Conservation (phyloP, 257 asterid genomes). For the Anisodus tanguticus region DNA sequence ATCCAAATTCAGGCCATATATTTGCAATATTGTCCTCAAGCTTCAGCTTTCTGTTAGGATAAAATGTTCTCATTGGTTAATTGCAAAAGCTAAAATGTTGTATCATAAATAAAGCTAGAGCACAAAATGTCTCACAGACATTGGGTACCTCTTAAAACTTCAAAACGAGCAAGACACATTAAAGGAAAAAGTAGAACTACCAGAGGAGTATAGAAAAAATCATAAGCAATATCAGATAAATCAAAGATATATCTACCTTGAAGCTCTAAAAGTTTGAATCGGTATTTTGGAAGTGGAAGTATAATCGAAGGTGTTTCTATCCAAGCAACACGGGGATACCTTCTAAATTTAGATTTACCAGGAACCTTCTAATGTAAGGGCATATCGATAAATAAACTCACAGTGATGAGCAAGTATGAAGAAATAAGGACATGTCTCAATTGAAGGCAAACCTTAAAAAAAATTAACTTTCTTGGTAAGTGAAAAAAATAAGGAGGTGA, state of each 20-base stretch:
- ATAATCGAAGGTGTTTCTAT: background rate
- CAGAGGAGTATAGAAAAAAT: background rate
- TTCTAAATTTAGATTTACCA: slow-evolving; percentile 19
- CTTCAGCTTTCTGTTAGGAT: slow-evolving; percentile 71
- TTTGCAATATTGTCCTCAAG: slow-evolving; percentile 71
- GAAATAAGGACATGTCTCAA: slow-evolving; percentile 1
- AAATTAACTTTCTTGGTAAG: background rate
- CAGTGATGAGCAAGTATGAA: background rate
- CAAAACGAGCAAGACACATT: background rate
- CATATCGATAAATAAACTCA: background rate
- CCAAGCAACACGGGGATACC: background rate
- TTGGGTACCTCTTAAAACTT: background rate
- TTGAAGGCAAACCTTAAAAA: background rate
- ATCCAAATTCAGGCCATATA: slow-evolving; percentile 88
- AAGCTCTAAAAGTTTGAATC: background rate
- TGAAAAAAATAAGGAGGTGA: background rate
- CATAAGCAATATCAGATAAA: background rate
- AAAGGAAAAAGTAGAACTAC: background rate
- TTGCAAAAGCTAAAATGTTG: background rate
- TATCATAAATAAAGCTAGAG: slow-evolving; percentile 10
- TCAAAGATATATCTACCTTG: slow-evolving; percentile 7
- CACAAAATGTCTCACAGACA: background rate
- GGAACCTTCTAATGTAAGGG: background rate
- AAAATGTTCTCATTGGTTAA: slow-evolving; percentile 29
- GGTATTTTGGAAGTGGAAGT: background rate